Conservation (phyloP, 352 stramenopile genomes). For the Pilasporangium apinafurcum region DNA sequence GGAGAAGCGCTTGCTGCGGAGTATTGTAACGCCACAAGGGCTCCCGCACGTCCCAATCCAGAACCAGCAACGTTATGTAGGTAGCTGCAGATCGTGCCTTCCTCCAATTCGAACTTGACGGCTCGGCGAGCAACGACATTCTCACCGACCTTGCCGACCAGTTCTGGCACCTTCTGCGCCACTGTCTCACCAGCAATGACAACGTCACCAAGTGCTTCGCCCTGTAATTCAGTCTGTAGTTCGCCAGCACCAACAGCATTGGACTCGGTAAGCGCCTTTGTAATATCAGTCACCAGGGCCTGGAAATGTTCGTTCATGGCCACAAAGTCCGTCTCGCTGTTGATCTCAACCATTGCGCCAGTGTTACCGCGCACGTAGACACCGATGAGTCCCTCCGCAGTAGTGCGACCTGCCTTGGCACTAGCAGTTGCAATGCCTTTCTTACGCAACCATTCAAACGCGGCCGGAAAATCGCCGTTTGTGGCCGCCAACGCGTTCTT, state of each 20-base stretch:
- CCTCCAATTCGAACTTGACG: slow-evolving; percentile 56
- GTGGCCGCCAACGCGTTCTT: slow-evolving; percentile 82
- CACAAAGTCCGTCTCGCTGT: slow-evolving; percentile 95
- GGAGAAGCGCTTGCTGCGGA: slow-evolving; percentile 30
- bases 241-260: slow-evolving; percentile 6
- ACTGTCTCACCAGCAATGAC: slow-evolving; percentile 56
- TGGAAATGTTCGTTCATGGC: slow-evolving; percentile 91
- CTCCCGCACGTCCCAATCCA: slow-evolving; percentile 72
- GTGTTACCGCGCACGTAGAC: slow-evolving; percentile 70
- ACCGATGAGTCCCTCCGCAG: slow-evolving; percentile 69
- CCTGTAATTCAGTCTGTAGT: slow-evolving; percentile 25
- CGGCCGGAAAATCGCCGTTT: slow-evolving; percentile 71
- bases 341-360: slow-evolving; percentile 90
- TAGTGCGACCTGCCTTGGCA: slow-evolving; percentile 70
- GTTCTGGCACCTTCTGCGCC: slow-evolving; percentile 61
- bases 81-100: slow-evolving; percentile 82
- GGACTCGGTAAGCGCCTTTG: slow-evolving; percentile 27
- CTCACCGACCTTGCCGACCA: slow-evolving; percentile 83
- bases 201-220: slow-evolving; percentile 35
- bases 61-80: slow-evolving; percentile 73
- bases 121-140: slow-evolving; percentile 78
- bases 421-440: slow-evolving; percentile 80
- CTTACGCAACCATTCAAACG: slow-evolving; percentile 88
- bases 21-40: slow-evolving; percentile 88
- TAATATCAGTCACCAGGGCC: slow-evolving; percentile 52